Conservation (phyloP, 352 stramenopile species). For the Phytophthora pistaciae region DNA sequence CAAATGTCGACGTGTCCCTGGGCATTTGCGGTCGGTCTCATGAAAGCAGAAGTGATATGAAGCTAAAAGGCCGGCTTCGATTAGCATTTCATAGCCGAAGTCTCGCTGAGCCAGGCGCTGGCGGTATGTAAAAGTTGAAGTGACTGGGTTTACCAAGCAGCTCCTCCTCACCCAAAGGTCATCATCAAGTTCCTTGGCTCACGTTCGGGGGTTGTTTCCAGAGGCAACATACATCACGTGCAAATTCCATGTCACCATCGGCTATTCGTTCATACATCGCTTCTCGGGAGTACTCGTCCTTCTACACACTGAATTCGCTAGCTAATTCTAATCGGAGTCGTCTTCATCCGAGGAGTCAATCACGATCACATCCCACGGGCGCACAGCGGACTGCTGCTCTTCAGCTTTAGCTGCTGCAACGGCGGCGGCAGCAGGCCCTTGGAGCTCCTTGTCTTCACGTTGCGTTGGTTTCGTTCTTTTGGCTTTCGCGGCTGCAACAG, state of each 20-base stretch:
- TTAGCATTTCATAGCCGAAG: neutral
- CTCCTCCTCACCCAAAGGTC: neutral
- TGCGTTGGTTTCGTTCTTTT: slow-evolving; percentile 14
- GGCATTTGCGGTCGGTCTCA: neutral
- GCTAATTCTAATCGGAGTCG: slow-evolving; percentile 39
- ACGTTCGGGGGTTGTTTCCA: neutral
- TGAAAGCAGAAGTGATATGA: slow-evolving; percentile 3
- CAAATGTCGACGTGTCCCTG: neutral
- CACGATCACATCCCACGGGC: slow-evolving; percentile 81
- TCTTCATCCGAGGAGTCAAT: slow-evolving; percentile 74
- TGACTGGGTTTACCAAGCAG: slow-evolving; percentile 1
- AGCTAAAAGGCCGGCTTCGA: neutral
- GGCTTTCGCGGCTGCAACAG: slow-evolving; percentile 17
- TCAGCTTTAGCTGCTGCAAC: slow-evolving; percentile 21
- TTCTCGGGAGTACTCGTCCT: slow-evolving; percentile 11
- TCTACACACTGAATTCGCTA: slow-evolving; percentile 24
- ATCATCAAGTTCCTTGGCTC: neutral
- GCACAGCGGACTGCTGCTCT: slow-evolving; percentile 36
- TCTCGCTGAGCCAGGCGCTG: neutral
- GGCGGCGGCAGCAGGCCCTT: slow-evolving; percentile 7
- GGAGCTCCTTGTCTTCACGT: neutral
- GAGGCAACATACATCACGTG: neutral
- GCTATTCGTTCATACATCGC: slow-evolving; percentile 15
- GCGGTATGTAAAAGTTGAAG: neutral
- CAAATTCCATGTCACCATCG: neutral